A percentile compares a stretch with the other conserved stretches of the same genome.
These are phyloP conservation scores for Fraxinus baroniana DNA, from an alignment of 305 asterid species.

Conservation along the genomic window DNA sequence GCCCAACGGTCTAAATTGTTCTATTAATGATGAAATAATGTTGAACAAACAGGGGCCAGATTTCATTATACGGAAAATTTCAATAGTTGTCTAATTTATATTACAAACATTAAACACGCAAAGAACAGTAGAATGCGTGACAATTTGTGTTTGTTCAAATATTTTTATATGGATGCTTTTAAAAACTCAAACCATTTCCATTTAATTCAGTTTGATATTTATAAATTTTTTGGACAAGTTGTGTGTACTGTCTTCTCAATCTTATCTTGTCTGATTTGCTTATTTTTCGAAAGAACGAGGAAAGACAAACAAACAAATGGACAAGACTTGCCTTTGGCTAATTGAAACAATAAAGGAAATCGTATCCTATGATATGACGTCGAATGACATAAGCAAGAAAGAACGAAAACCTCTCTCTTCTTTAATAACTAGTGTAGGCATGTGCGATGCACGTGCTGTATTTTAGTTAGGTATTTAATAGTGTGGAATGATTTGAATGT, in stretches of 20 bases:
- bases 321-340: not conserved
- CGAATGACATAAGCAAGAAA: conserved; percentile 13
- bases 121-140: not conserved
- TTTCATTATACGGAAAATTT: too few relatives aligned
- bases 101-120: not conserved
- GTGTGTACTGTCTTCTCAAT: not conserved
- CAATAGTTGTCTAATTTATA: too few relatives aligned
- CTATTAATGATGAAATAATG: too few relatives aligned
- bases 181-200: not conserved
- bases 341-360: not conserved
- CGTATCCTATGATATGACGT: conserved; percentile 49
- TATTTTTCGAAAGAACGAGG: not conserved
- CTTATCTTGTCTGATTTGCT: not conserved
- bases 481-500: too few relatives aligned
- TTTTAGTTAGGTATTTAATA: too few relatives aligned
- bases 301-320: not conserved
- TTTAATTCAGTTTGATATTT: not conserved
- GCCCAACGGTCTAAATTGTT: too few relatives aligned
- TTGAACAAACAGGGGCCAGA: too few relatives aligned
- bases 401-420: not conserved
- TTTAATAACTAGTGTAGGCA: too few relatives aligned
- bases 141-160: too few relatives aligned
- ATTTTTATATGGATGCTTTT: not conserved
- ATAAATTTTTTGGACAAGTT: too few relatives aligned
- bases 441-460: too few relatives aligned